Base-by-base conservation (phyloP, 768 basidiomycete genomes). In the Termitomyces eurrhizus region DNA sequence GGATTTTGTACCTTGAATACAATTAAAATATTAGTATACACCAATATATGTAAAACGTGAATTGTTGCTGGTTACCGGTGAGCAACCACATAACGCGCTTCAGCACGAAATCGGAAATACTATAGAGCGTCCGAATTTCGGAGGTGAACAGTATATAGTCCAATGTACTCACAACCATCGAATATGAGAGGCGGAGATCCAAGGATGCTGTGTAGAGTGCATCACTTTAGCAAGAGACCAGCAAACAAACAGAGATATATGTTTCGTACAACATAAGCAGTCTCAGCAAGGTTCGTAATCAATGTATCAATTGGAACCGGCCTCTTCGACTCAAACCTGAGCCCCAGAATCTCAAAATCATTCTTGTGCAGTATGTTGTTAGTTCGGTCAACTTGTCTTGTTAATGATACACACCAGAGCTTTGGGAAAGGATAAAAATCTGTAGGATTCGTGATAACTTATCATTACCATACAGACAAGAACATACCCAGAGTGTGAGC, bases 381-480 rank as follows among this genome's bases (percentile, higher is more conserved):
- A 32, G 18, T 39, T 13, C 4, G 6, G 7, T 54, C 39, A n/a
- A 29, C 18, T 29, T 26, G 29, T 32, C 26, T 32, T 14, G 24
- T 44, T 35, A 7, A 24, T 7, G 29, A 26, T 29, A 64, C 74
- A 57, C 55, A 78, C 79, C 64, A 85, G 65, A 8, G 79, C 79
- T 62, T 86, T 86, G 0, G 85, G 85, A 67, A 87, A 83, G 0
- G 81, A 83, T 8, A 87, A 69, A 65, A 86, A 86, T 18, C 82
- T 78, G 7, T 4, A 55, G 24, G 41, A 56, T 37, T 18, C 14
- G 12, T 54, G 29, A 9, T 44, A 26, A 62, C 36, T 18, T 6
- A 29, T 1, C 7, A 52, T 14, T 42, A 12, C 7, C 32, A 53
- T 33, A 33, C 41, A 37, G 18, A 53, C 16, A 42, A 56, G 16